Evolutionary conservation across 192 early-diverging fungal genomes (phyloP).

Genomic region (Entophlyctis luteolus): DNA sequence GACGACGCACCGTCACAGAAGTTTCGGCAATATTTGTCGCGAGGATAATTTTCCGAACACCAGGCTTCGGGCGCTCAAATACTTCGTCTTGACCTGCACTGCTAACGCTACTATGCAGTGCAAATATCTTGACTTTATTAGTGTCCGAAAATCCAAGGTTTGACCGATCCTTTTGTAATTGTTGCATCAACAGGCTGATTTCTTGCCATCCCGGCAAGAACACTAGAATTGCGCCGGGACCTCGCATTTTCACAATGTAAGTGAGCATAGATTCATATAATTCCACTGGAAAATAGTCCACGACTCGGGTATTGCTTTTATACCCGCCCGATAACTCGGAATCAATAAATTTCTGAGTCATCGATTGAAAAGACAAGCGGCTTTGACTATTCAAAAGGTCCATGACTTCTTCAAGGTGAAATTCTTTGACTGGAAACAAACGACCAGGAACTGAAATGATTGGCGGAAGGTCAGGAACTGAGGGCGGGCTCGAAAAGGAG

Average conservation of each 20-base stretch:
- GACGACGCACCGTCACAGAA: constrained; percentile 64
- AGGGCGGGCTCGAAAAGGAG: neutral
- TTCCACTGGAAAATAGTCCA: constrained; percentile 43
- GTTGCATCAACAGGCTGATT: constrained; percentile 58
- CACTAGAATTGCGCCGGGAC: constrained; percentile 63
- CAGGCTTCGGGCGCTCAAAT: constrained; percentile 54
- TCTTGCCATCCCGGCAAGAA: constrained; percentile 68
- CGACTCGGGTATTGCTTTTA: neutral
- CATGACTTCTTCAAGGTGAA: constrained; percentile 63
- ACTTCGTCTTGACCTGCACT: constrained; percentile 67
- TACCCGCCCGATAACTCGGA: neutral
- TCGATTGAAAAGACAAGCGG: neutral
- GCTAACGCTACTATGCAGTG: constrained; percentile 67
- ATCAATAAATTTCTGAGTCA: constrained; percentile 11
- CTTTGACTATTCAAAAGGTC: neutral
- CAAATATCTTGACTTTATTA: constrained; percentile 29
- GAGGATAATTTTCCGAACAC: constrained; percentile 70
- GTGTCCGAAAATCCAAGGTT: constrained; percentile 49
- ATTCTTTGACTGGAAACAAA: constrained; percentile 49
- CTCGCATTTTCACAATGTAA: constrained; percentile 41
- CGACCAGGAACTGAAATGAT: constrained; percentile 61
- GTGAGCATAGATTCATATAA: constrained; percentile 59
- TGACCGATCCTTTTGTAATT: constrained; percentile 46
- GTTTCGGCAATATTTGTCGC: constrained; percentile 84
- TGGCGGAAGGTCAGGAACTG: constrained; percentile 5